Base-by-base conservation (phyloP, 2,329 filamentous ascomycete species). In the Ceratocystiopsis minuta region DNA sequence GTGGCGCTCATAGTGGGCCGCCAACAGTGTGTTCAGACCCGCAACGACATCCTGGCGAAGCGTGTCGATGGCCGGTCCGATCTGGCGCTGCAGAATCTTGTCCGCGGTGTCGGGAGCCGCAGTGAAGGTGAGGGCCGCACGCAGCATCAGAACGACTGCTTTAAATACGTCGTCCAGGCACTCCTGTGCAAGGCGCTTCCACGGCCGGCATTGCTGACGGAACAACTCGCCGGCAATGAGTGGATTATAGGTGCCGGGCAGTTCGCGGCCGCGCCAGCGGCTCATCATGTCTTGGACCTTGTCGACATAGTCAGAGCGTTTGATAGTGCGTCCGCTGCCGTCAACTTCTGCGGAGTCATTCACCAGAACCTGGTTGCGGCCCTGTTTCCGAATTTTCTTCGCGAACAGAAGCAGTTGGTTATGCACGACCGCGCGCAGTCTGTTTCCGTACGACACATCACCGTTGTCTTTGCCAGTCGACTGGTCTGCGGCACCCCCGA, bases 371-470 rank as follows among this genome's bases (percentile, higher is more conserved):
- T 55, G 58, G 15, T 52, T 56, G 40, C 67, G 61, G 0, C 72
- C 71, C 1, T 51, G 43, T 0, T 49, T 38, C 0, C 52, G 50
- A 54, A 76, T 66, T 1, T 56, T 42, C 0, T 58, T 47, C 0
- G 65, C 57, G 46, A 78, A 78, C 0, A 58, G 53, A 0, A 54
- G 43, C 37, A 68, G 65, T 2, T 63, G 52, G 33, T 68, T 63
- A 41, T 75, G 70, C 2, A 75, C 57, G 0, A 68, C 58, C 0
- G 72, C 70, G 0, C 73, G 62, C 4, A 79, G 57, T 0, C 71
- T 62, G 1, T 46, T 16, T 9, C n/a, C 16, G 7, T 13, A 14
- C 13, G 13, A 6, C 13, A 6, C 9, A 16, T 34, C 17, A 1
- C 48, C 38, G 0, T 54, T 52, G 4, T 28, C 17, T n/a, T 17